phyloP scores from a whole-genome alignment of 805 yeast genomes.

The Blastobotrys americana region DNA sequence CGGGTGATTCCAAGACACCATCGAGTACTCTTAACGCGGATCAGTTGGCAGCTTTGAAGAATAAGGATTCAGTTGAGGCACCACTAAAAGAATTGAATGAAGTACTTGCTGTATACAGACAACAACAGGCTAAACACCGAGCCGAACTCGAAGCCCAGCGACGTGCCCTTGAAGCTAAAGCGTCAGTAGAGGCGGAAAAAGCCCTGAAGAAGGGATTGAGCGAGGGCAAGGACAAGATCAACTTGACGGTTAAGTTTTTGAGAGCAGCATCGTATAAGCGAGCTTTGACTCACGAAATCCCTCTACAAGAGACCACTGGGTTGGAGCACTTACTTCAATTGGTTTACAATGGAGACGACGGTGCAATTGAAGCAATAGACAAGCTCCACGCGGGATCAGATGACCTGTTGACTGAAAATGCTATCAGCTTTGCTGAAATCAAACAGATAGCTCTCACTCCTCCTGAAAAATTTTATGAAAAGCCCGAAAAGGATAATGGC shows the following conservation, averaged over 20 bases:
- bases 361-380: constrained; percentile 27
- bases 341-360: constrained; percentile 30
- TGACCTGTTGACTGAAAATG: constrained; percentile 22
- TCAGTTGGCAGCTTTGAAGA: constrained; percentile 29
- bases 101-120: constrained; percentile 19
- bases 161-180: constrained; percentile 8
- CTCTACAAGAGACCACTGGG: constrained; percentile 23
- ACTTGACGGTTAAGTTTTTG: constrained; percentile 25
- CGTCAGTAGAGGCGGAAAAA: constrained; percentile 11
- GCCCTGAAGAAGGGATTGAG: constrained; percentile 18
- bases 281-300: constrained; percentile 18
- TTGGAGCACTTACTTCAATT: constrained; percentile 27
- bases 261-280: constrained; percentile 31
- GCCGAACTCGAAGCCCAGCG: constrained; percentile 11
- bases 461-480: constrained; percentile 11
- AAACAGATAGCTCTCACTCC: constrained; percentile 15
- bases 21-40: constrained; percentile 27
- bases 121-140: constrained; percentile 13
- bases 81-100: constrained; percentile 33
- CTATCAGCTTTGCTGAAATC: constrained; percentile 14
- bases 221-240: constrained; percentile 19
- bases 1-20: constrained; percentile 17
- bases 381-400: constrained; percentile 24
- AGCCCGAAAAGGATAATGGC: constrained; percentile 1
- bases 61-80: constrained; percentile 29